Conservation (phyloP, 805 yeast genomes). For the Ogataea nitratoaversa region DNA sequence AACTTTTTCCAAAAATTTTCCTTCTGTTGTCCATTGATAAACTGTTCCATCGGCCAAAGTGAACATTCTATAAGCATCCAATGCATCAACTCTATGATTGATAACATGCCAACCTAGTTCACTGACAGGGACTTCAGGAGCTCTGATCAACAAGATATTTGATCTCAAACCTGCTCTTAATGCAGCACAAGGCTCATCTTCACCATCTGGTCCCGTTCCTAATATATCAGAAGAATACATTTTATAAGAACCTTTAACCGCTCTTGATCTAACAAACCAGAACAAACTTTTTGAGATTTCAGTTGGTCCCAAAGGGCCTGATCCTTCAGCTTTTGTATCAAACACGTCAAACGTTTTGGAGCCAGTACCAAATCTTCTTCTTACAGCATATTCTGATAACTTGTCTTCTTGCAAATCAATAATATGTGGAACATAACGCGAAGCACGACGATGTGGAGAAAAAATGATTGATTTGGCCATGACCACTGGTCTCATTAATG, state of each 20-base stretch:
- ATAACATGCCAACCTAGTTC: constrained; percentile 65
- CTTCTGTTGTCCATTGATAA: constrained; percentile 63
- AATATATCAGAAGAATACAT: constrained; percentile 42
- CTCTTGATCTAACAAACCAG: constrained; percentile 58
- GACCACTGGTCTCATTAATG: constrained; percentile 57
- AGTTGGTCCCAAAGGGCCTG: constrained; percentile 36
- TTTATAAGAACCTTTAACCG: constrained; percentile 63
- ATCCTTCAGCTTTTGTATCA: constrained; percentile 36
- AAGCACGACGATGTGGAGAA: constrained; percentile 52
- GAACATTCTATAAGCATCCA: constrained; percentile 57
- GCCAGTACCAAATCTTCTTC: constrained; percentile 58
- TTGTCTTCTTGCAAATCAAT: constrained; percentile 38
- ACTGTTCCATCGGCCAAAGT: constrained; percentile 55
- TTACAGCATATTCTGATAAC: constrained; percentile 41
- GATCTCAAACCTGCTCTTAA: constrained; percentile 59
- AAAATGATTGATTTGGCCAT: constrained; percentile 50
- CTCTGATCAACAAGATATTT: constrained; percentile 51
- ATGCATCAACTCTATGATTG: constrained; percentile 56
- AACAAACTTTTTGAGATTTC: constrained; percentile 43
- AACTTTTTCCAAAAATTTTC: constrained; percentile 54
- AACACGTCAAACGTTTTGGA: constrained; percentile 54
- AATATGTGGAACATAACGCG: constrained; percentile 52
- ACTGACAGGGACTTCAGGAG: constrained; percentile 44
- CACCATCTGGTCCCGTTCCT: constrained; percentile 43
- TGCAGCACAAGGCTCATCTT: constrained; percentile 55